Percentiles rank a stretch among this genome's conserved stretches.
Conservation (phyloP, 768 basidiomycete species). For the Suillus subluteus region DNA sequence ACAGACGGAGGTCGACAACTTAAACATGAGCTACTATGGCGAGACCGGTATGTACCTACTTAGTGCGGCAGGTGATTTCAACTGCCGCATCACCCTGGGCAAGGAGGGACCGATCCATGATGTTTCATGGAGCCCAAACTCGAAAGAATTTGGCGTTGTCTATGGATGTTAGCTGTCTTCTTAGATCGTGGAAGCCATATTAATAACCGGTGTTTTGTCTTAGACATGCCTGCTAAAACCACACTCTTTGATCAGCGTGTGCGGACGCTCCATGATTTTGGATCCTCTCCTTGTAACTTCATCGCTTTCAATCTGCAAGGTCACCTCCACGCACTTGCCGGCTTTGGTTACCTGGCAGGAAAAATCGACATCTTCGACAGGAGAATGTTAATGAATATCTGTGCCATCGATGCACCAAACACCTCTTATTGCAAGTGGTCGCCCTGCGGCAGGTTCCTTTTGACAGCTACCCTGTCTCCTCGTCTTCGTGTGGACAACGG, state of each 20-base stretch:
- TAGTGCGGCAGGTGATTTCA: slow-evolving; percentile 90
- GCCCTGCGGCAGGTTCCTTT: slow-evolving; percentile 87
- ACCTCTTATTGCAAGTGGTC: slow-evolving; percentile 96
- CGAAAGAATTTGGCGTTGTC: slow-evolving; percentile 94
- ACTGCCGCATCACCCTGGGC: slow-evolving; percentile 85
- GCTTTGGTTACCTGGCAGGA: slow-evolving; percentile 96
- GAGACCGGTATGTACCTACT: slow-evolving; percentile 80
- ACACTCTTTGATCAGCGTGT: slow-evolving; percentile 92
- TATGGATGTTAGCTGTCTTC: slow-evolving; percentile 81
- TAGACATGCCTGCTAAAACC: slow-evolving; percentile 95
- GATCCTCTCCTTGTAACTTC: slow-evolving; percentile 87
- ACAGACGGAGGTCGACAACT: slow-evolving; percentile 95
- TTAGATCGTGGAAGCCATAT: not conserved
- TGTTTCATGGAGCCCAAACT: slow-evolving; percentile 94
- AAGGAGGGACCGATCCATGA: slow-evolving; percentile 99
- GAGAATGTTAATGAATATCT: slow-evolving; percentile 78
- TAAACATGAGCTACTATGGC: slow-evolving; percentile 97
- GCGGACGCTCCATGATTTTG: slow-evolving; percentile 88
- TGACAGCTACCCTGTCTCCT: slow-evolving; percentile 96
- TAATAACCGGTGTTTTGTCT: slow-evolving; percentile 6
- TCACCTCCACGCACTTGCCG: slow-evolving; percentile 83
- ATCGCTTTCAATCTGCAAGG: slow-evolving; percentile 95
- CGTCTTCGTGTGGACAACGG: slow-evolving; percentile 97
- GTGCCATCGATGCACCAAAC: slow-evolving; percentile 86
- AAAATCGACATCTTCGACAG: slow-evolving; percentile 93